These are phyloP conservation scores for Didymella keratinophila DNA, from an alignment of 2,329 filamentous ascomycete genomes.

Conservation along the genomic window DNA sequence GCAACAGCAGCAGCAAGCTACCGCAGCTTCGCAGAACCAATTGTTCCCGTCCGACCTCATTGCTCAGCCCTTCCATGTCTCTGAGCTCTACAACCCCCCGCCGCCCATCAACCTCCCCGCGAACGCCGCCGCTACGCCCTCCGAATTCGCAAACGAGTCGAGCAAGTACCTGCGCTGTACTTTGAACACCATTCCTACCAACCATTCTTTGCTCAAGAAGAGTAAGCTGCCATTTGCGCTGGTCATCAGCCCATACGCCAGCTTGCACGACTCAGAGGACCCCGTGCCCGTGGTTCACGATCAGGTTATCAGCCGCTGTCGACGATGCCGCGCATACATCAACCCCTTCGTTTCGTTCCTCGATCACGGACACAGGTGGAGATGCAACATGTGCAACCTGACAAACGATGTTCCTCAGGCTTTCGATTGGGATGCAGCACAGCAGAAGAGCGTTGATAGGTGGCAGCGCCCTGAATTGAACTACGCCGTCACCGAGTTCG, in stretches of 20 bases:
- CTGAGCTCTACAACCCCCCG: slow-evolving; percentile 88
- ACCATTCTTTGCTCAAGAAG: slow-evolving; percentile 92
- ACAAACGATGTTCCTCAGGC: slow-evolving; percentile 99
- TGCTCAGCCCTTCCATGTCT: slow-evolving; percentile 91
- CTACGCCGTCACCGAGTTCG: slow-evolving; percentile 95
- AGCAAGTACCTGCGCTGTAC: slow-evolving; percentile 96
- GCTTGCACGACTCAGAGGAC: slow-evolving; percentile 92
- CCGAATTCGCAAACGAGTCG: slow-evolving; percentile 87
- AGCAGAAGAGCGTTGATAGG: slow-evolving; percentile 86
- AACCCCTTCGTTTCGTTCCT: slow-evolving; percentile 68
- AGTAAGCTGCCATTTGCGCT: slow-evolving; percentile 92
- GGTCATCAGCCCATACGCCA: slow-evolving; percentile 93
- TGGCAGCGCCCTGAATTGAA: slow-evolving; percentile 94
- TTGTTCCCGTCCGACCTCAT: slow-evolving; percentile 91
- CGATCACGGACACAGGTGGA: slow-evolving; percentile 96
- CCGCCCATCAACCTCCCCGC: slow-evolving; percentile 89
- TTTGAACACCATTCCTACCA: slow-evolving; percentile 91
- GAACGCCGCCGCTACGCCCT: slow-evolving; percentile 93
- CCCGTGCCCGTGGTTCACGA: slow-evolving; percentile 91
- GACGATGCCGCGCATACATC: slow-evolving; percentile 87
- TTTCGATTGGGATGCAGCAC: slow-evolving; percentile 95
- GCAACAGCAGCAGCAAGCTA: slow-evolving; percentile 39
- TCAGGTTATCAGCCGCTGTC: slow-evolving; percentile 95
- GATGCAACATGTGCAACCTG: slow-evolving; percentile 99
- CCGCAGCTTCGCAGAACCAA: slow-evolving; percentile 68